A percentile compares a stretch with the other conserved stretches of the same genome.
These are phyloP conservation scores for Globisporangium nodosum DNA, from an alignment of 352 stramenopile species.

Conservation along the genomic window DNA sequence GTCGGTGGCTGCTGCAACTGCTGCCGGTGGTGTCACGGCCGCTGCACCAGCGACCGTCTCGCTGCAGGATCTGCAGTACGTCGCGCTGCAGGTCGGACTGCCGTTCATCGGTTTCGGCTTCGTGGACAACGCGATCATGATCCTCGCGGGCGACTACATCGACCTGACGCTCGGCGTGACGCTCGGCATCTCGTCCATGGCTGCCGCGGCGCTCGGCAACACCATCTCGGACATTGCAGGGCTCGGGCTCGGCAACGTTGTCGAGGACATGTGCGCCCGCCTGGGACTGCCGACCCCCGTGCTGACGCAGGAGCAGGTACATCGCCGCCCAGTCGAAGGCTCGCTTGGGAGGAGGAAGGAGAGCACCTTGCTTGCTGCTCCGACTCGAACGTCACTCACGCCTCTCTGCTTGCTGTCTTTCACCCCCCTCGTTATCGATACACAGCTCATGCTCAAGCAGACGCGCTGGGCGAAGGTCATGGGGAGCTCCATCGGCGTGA, in stretches of 20 bases:
- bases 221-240: conserved; percentile 72
- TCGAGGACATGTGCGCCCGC: conserved; percentile 69
- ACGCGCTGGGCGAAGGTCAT: conserved; percentile 63
- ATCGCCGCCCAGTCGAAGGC: no score
- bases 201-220: conserved; percentile 81
- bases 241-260: conserved; percentile 68
- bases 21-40: background rate
- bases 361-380: background rate
- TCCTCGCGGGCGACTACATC: conserved; percentile 85
- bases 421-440: no score
- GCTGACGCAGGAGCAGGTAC: conserved; percentile 47
- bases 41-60: conserved; percentile 18
- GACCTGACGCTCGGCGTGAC: conserved; percentile 75
- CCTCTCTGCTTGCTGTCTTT: background rate
- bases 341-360: no score
- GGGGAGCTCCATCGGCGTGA: conserved; percentile 62
- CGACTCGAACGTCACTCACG: background rate
- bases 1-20: background rate
- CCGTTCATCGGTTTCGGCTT: conserved; percentile 98
- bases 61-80: conserved; percentile 51
- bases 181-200: conserved; percentile 86
- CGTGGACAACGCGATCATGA: conserved; percentile 97
- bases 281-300: conserved; percentile 53
- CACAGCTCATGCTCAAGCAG: conserved; percentile 44
- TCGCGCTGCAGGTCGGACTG: conserved; percentile 66